Base-by-base conservation (phyloP, 495 filamentous ascomycete species). In the Annulohypoxylon maeteangense region DNA sequence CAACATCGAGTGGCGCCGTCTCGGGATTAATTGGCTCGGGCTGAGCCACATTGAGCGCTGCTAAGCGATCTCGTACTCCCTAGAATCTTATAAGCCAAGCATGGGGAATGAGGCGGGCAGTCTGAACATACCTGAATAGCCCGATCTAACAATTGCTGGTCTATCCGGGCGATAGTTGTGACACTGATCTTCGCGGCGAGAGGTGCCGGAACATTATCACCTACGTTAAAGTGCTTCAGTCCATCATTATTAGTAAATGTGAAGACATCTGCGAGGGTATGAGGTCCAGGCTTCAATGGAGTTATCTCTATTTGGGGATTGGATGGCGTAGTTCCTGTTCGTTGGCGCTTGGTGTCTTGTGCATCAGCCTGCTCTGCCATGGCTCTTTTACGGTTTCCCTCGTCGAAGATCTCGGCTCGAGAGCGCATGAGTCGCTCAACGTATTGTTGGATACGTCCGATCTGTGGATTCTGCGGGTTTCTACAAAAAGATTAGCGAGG, bases 221-320 rank as follows among this genome's bases (percentile, higher is more conserved):
- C 88, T 18, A 94, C 94, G 78, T 97, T 92, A 78, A 98, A 97
- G 0, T 81, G 85, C 31, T 89, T 92, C 18, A 96, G 80, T 5
- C 84, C 90, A 31, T 83, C 79, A 78, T 96, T 93, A 44, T 85
- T 83, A 1, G 92, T 95, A 20, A 98, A 81, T 6, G 92, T 97
- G 76, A 91, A 99, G 4, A 98, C 81, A 47, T 95, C 88, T 5
- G 91, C 89, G 63, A 90, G 87, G 70, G 87, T 95, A 62, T 90
- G 87, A 12, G 92, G 92, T 6, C 93, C 93, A 7, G 89, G 86
- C 7, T 89, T 87, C 42, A 94, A 75, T 20, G 91, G 90, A 23
- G 90, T 88, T 31, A 90, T 84, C 48, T 86, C 84, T 62, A 88
- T 71, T 65, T 78, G 82, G 31, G 81, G 71, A 34, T 70, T 70